These are phyloP conservation scores for Periconia sp. DNA, from an alignment of 2,329 filamentous ascomycete genomes.

Conservation along the genomic window DNA sequence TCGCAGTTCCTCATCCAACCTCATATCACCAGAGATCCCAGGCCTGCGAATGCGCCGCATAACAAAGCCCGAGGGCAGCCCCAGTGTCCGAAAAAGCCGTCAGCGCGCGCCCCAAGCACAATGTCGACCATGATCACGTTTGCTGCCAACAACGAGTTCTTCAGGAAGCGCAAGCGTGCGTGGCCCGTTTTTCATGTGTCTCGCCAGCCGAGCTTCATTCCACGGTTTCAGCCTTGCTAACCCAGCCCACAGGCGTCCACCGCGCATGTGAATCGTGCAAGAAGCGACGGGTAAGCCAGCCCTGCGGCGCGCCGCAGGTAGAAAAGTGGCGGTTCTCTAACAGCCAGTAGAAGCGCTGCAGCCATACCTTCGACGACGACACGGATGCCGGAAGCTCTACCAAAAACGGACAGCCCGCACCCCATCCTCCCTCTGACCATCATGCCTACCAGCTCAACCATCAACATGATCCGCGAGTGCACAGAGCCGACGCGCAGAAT, in stretches of 20 bases:
- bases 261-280: conserved; percentile 53
- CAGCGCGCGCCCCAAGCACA: conserved; percentile 13
- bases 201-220: conserved; percentile 27
- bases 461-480: conserved; percentile 30
- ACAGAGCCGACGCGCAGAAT: conserved; percentile 26
- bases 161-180: conserved; percentile 51
- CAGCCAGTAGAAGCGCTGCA: conserved; percentile 47
- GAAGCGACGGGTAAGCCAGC: conserved; percentile 46
- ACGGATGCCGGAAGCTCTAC: conserved; percentile 43
- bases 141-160: conserved; percentile 53
- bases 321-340: conserved; percentile 24
- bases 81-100: conserved; percentile 6
- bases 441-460: conserved; percentile 26
- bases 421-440: conserved; percentile 38
- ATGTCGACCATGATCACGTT: conserved; percentile 54
- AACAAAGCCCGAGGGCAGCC: conserved; percentile 7
- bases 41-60: conserved; percentile 19
- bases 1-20: conserved; percentile 24
- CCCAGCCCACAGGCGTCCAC: conserved; percentile 42
- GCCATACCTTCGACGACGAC: conserved; percentile 49
- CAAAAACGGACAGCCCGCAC: conserved; percentile 42
- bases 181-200: conserved; percentile 17
- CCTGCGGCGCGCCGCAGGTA: conserved; percentile 10
- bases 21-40: conserved; percentile 27
- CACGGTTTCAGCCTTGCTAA: conserved; percentile 23